A percentile compares a stretch with the other conserved stretches of the same genome.
phyloP scores from a whole-genome alignment of 495 filamentous ascomycete species.

The Ascobolus immersus region DNA sequence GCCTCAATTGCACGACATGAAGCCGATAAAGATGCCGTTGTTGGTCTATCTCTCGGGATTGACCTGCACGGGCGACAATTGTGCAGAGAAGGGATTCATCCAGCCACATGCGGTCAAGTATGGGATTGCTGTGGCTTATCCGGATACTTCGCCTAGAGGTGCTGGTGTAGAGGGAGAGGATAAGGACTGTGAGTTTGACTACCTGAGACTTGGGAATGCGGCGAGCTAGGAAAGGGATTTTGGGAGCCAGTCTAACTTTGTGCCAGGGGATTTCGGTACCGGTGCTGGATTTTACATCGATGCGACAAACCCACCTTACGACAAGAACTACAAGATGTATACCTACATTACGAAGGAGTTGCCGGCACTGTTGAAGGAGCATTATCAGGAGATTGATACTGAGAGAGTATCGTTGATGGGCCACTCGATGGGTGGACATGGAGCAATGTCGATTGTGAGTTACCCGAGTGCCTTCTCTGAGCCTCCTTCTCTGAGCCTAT shows the following conservation, averaged over 20 bases:
- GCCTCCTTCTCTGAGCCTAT: no score
- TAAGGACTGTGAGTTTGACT: slow-evolving; percentile 28
- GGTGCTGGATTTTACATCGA: slow-evolving; percentile 91
- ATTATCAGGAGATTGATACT: slow-evolving; percentile 39
- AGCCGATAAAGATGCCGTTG: slow-evolving; percentile 41
- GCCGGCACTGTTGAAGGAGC: slow-evolving; percentile 41
- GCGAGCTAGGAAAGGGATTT: no score
- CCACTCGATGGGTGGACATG: slow-evolving; percentile 92
- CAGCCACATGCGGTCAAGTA: slow-evolving; percentile 50
- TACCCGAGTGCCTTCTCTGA: no score
- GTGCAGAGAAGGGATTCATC: slow-evolving; percentile 89
- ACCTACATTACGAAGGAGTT: slow-evolving; percentile 66
- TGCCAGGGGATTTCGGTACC: slow-evolving; percentile 49
- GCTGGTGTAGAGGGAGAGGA: slow-evolving; percentile 55
- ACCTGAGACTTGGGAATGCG: neutral
- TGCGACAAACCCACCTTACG: slow-evolving; percentile 51
- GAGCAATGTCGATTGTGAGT: slow-evolving; percentile 55
- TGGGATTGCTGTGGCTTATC: slow-evolving; percentile 72
- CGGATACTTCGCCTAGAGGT: slow-evolving; percentile 74
- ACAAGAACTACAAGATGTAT: slow-evolving; percentile 68
- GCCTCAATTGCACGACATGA: slow-evolving; percentile 17
- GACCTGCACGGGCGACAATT: slow-evolving; percentile 89
- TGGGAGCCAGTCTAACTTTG: neutral
- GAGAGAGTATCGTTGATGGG: slow-evolving; percentile 56
- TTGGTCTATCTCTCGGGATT: slow-evolving; percentile 87